Evolutionary conservation across 1,284 basidiomycete genomes (phyloP).

Genomic region (Tranzscheliella williamsii): DNA sequence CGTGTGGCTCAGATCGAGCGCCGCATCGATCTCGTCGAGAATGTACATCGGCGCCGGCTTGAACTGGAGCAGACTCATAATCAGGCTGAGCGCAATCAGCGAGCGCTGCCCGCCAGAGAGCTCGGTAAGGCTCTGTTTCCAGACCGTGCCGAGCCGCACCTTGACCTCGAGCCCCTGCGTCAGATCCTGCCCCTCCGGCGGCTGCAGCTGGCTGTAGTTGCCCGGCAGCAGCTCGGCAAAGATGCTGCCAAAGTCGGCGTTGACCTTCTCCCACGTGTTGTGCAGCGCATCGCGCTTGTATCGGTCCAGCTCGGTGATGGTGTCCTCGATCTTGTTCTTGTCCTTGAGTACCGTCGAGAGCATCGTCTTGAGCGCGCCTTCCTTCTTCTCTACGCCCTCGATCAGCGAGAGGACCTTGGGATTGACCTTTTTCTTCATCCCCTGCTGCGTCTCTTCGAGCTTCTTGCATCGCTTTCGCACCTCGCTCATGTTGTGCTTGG

Average conservation of each 20-base stretch:
- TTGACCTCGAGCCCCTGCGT: slow-evolving; percentile 97
- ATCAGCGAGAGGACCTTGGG: slow-evolving; percentile 95
- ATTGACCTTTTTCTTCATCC: slow-evolving; percentile 93
- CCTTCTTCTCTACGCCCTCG: slow-evolving; percentile 96
- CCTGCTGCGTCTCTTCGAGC: slow-evolving; percentile 78
- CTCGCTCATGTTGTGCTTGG: slow-evolving; percentile 70
- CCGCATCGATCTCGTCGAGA: slow-evolving; percentile 96
- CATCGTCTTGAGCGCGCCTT: slow-evolving; percentile 83
- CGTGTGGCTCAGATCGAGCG: slow-evolving; percentile 91
- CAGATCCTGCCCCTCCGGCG: slow-evolving; percentile 88
- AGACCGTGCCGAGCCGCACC: slow-evolving; percentile 87
- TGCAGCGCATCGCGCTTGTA: slow-evolving; percentile 91
- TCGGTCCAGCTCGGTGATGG: slow-evolving; percentile 87
- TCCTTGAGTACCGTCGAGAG: slow-evolving; percentile 86
- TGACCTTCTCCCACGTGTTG: slow-evolving; percentile 95
- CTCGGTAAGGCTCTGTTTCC: slow-evolving; percentile 97
- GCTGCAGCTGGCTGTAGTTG: slow-evolving; percentile 92
- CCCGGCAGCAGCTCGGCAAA: slow-evolving; percentile 94
- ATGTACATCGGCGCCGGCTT: slow-evolving; percentile 99
- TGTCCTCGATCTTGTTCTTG: slow-evolving; percentile 93
- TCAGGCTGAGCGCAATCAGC: slow-evolving; percentile 91
- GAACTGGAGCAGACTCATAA: slow-evolving; percentile 97
- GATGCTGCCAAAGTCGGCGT: slow-evolving; percentile 88
- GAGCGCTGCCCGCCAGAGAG: slow-evolving; percentile 95
- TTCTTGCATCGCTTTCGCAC: slow-evolving; percentile 74